These are phyloP conservation scores for Hibiscus trionum DNA, from an alignment of 345 rosid genomes.

Conservation along the genomic window DNA sequence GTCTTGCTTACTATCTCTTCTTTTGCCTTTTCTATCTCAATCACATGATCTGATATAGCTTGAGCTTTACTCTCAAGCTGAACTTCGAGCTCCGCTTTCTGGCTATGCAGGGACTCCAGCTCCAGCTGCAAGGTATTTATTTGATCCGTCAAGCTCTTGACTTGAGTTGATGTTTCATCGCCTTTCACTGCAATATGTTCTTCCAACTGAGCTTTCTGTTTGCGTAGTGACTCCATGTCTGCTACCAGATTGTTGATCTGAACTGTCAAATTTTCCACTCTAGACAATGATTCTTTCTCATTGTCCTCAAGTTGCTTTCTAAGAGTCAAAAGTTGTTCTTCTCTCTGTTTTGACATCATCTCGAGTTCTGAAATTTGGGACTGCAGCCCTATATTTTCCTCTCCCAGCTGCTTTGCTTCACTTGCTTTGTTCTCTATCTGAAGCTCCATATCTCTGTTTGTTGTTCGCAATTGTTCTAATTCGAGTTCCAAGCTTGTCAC, in stretches of 20 bases:
- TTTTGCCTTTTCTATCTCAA: background rate
- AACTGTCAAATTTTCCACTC: slow-evolving; percentile 34
- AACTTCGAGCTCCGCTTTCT: slow-evolving; percentile 32
- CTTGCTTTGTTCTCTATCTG: slow-evolving; percentile 38
- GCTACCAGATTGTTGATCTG: slow-evolving; percentile 31
- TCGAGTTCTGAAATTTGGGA: slow-evolving; percentile 48
- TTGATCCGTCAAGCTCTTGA: slow-evolving; percentile 44
- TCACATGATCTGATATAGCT: slow-evolving; percentile 42
- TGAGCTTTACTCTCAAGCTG: slow-evolving; percentile 41
- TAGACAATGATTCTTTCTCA: slow-evolving; percentile 45
- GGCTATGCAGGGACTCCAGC: slow-evolving; percentile 34
- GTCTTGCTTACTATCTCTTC: background rate
- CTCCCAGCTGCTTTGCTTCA: slow-evolving; percentile 40
- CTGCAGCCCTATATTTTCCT: slow-evolving; percentile 34
- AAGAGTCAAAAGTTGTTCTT: slow-evolving; percentile 40
- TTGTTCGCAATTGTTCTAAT: slow-evolving; percentile 33
- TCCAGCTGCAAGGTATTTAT: slow-evolving; percentile 39
- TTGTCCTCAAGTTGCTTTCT: slow-evolving; percentile 46
- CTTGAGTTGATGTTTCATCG: slow-evolving; percentile 44
- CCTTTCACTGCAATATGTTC: slow-evolving; percentile 37
- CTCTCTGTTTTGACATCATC: slow-evolving; percentile 35
- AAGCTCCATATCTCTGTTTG: slow-evolving; percentile 33
- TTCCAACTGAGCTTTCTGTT: slow-evolving; percentile 57
- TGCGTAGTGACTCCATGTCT: slow-evolving; percentile 33
- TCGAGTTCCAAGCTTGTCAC: slow-evolving; percentile 40